Evolutionary conservation across 352 stramenopile genomes (phyloP).

Genomic region (Globisporangium cystogenes): DNA sequence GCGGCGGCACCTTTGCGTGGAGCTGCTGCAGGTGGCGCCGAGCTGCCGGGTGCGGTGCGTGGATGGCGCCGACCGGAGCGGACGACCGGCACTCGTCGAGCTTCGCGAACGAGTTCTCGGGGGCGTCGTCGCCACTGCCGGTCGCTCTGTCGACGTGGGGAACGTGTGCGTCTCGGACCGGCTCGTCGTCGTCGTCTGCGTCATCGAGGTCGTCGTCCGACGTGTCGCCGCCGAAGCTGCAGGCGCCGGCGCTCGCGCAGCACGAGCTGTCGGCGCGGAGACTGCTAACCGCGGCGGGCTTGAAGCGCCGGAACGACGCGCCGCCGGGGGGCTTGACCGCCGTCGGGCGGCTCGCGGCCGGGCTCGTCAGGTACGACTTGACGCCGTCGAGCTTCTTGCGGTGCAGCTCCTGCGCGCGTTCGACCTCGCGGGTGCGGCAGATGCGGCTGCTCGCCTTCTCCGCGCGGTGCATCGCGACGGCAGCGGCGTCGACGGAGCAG

Average conservation of each 20-base stretch:
- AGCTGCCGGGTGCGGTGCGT: not conserved
- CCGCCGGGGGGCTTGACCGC: slow-evolving; percentile 1
- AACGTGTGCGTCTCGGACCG: no score
- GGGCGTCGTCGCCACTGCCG: not conserved
- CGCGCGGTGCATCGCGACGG: slow-evolving; percentile 46
- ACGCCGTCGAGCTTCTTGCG: slow-evolving; percentile 66
- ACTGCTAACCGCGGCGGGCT: not conserved
- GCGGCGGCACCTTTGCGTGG: slow-evolving; percentile 12
- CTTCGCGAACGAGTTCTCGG: slow-evolving; percentile 32
- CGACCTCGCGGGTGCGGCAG: slow-evolving; percentile 60
- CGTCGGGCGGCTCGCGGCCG: slow-evolving; percentile 12
- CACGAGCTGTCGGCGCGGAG: not conserved
- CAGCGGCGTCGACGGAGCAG: no score
- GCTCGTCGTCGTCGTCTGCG: slow-evolving; percentile 1
- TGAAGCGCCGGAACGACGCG: slow-evolving; percentile 8
- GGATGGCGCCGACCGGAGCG: slow-evolving; percentile 9
- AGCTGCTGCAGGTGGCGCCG: not conserved
- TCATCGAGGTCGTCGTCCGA: not conserved
- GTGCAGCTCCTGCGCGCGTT: slow-evolving; percentile 65
- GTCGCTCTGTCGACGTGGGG: no score
- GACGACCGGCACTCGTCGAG: slow-evolving; percentile 44
- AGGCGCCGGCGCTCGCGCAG: not conserved
- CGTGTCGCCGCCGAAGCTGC: not conserved
- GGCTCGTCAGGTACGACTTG: slow-evolving; percentile 48
- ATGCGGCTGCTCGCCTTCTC: slow-evolving; percentile 79